Evolutionary conservation across 257 asterid genomes (phyloP), one percentile per base, ranked within the genome.

Genomic region (Nicotiana obtusifolia): DNA sequence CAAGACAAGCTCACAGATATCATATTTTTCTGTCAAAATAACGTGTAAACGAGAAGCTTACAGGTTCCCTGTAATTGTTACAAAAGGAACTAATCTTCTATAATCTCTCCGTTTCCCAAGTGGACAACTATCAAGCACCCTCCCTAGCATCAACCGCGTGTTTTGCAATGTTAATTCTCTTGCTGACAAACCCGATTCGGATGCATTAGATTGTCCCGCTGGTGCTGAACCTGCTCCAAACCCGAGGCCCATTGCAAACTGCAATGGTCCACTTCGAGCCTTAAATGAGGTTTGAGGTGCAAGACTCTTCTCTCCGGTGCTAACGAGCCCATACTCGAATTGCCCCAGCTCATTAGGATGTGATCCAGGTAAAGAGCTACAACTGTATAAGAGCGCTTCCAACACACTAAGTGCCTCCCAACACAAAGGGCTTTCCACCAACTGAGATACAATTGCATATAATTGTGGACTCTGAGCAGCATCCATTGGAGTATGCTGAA

Each of bases 371-470:
- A 95, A 71, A 71, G 78, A 92, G 91, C 98, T 93, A 83, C 99
- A 96, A 89, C 99, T 94, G 85, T 94, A 98, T 80, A 96, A 81
- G 71, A 96, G 99, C 30, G 99, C 99, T 89, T 96, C 99, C 31
- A 96, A 89, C 76, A 96, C 99, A 81, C 98, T 93, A 10, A 94
- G 97, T 75, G 99, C 99, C 87, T 96, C 99, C 98, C 95, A 94
- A 90, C 98, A 93, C 71, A 96, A 84, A 14, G 99, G 93, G 80
- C 99, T 96, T 86, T 96, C 99, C 19, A 96, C 98, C 59, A 96
- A 92, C 84, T 93, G 99, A 47, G 99, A 96, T 47, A 96, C 99
- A 9, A 96, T 90, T 17, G 98, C 98, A 69, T 93, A 96, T 97
- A 96, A 93, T 71, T 96, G 99, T 19, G 99, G 99, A 76, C 98